Base-by-base conservation (phyloP, 192 early-diverging fungal genomes). In the Coemansia sp. region DNA sequence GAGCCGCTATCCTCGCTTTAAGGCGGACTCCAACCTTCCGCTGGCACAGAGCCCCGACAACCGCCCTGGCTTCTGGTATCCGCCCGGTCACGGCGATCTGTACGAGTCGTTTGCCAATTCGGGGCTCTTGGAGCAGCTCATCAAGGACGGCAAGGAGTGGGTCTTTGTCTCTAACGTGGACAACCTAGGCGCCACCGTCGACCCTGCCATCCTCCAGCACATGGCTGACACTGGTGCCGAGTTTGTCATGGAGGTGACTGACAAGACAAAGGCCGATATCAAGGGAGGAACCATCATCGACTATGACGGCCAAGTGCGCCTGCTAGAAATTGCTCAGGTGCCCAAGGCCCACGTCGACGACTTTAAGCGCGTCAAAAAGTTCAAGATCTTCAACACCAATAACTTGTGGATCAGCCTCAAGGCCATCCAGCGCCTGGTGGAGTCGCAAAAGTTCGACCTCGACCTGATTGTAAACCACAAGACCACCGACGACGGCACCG, bases 201-300 rank as follows among this genome's bases (percentile, higher is more conserved):
- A 99, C 71, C 84, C 91, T 43, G 84, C 88, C 67, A 98, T 99
- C 63, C 78, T 98, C 59, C 84, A 93, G 69, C 93, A 99, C 75
- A 89, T 99, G 88, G 91, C 89, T 35, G 85, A 86, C 41, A 88
- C 89, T 50, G 90, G 85, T 14, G 87, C 95, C 45, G 96, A 97
- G 75, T 99, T 97, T 75, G 83, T 98, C 48, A 99, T 99, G 97
- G 97, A 99, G 77, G 94, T 99, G 18, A 97, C 95, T 6, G 93
- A 99, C 87, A 99, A 99, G 88, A 99, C 95, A 47, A 95, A 96
- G 86, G 94, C 96, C 33, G 97, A 99, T 77, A 92, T 99, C 81
- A 99, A 99, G 89, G 97, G 96, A 68, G 96, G 97, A 68, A 99
- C 97, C n/a, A 82, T 99, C 23, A 95, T 99, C 66, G 94, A 99